A percentile compares a stretch with the other conserved stretches of the same genome.
Conservation (phyloP, 2,329 filamentous ascomycete genomes). For the Colletotrichum viniferum region DNA sequence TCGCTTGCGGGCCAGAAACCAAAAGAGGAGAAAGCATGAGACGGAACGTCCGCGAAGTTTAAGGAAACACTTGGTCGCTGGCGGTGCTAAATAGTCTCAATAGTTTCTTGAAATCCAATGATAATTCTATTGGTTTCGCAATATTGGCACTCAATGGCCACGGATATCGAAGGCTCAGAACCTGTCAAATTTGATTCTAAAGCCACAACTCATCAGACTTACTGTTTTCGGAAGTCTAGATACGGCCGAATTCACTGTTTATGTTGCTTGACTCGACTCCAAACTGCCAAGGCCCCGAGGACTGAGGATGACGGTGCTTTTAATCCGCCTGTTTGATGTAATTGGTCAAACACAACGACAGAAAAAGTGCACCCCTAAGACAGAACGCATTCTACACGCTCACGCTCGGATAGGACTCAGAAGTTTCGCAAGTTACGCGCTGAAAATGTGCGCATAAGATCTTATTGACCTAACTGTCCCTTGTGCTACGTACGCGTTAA, state of each 20-base stretch:
- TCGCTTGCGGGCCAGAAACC: background rate
- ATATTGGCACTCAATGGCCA: background rate
- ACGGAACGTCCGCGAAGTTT: rapidly evolving
- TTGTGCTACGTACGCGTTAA: background rate
- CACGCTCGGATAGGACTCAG: rapidly evolving
- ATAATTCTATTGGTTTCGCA: background rate
- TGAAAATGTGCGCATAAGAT: rapidly evolving
- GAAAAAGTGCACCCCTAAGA: no score
- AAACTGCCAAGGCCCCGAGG: no score
- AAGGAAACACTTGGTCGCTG: background rate
- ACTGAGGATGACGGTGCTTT: no score
- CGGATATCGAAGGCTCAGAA: no score
- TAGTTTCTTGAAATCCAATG: no score
- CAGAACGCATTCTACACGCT: background rate
- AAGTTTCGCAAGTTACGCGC: background rate
- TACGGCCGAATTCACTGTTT: rapidly evolving
- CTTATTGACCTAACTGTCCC: rapidly evolving
- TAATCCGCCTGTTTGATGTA: no score
- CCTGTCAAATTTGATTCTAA: no score
- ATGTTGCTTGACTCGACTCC: background rate
- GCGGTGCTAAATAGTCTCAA: background rate
- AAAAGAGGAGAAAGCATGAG: background rate
- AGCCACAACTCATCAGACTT: no score
- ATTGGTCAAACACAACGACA: no score
- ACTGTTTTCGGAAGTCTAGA: no score